Evolutionary conservation across 768 basidiomycete genomes (phyloP), one percentile per base, ranked within the genome.

Genomic region (Leccinum boreale): DNA sequence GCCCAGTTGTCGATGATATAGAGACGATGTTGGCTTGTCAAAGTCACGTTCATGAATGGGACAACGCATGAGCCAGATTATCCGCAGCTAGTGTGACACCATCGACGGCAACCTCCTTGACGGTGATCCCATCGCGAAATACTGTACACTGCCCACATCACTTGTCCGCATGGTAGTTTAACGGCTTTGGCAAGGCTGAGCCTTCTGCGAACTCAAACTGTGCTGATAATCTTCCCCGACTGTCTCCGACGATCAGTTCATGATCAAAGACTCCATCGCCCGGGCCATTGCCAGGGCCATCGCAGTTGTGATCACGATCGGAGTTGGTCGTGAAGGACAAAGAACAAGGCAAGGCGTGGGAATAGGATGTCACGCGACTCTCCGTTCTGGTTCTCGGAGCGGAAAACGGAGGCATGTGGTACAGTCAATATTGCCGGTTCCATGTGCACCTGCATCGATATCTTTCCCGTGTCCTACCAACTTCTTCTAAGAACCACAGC

Each of bases 371-470:
- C 42, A 44, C 42, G 42, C 42, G 42, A 19, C 42, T 21, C 42
- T 19, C 42, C 19, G 42, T 44, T 44, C 11, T 44, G 5, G 42
- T 19, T 19, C 29, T 64, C 53, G 59, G 65, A 64, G 57, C 64
- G 64, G 70, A 59, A 58, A 46, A 50, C 67, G 65, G 65, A 61
- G 56, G 26, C 58, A 70, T 74, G 72, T 68, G 70, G 68, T 70
- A 21, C 42, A 9, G 53, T 19, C 59, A 21, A 39, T 50, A 33
- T 57, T 33, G 31, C 31, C 63, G 66, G 54, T 55, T 59, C 52
- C 62, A 55, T 52, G 65, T 39, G 28, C 51, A 54, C 33, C 11
- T 60, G 1, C 56, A 62, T 62, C 72, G 65, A 21, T 65, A 61
- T 72, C 65, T 62, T 33, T 62, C 62, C 54, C 55, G 60, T 52